Conservation (phyloP, 352 stramenopile genomes). For the Nothophytophthora sp. region DNA sequence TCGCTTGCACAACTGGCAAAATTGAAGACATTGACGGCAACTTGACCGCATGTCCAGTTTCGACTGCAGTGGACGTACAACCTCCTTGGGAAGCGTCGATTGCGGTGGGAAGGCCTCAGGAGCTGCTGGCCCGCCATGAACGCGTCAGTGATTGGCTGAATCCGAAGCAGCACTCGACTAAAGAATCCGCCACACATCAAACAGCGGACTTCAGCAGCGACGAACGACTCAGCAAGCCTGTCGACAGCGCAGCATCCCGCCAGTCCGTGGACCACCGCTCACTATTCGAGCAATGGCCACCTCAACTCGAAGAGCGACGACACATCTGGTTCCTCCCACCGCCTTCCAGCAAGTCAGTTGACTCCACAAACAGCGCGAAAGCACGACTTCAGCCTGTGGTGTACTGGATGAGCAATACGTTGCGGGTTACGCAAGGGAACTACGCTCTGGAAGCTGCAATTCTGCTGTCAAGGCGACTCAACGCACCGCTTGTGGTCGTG, state of each 20-base stretch:
- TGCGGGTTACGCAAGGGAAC: conserved; percentile 65
- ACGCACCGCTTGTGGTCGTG: conserved; percentile 47
- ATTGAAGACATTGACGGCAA: conserved; percentile 4
- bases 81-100: conserved; percentile 11
- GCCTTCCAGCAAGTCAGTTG: conserved; percentile 5
- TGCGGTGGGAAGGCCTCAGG: conserved; percentile 16
- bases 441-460: conserved; percentile 57
- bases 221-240: neutral
- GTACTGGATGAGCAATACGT: conserved; percentile 72
- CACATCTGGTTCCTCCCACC: conserved; percentile 37
- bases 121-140: conserved; percentile 24
- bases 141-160: conserved; percentile 26
- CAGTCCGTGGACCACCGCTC: conserved; percentile 9
- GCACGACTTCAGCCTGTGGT: conserved; percentile 34
- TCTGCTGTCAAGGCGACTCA: conserved; percentile 39
- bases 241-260: neutral
- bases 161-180: neutral
- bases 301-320: conserved; percentile 44
- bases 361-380: neutral
- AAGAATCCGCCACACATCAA: no score
- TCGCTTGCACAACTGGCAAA: neutral
- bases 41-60: conserved; percentile 4
- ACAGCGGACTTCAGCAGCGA: no score
- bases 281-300: conserved; percentile 50
- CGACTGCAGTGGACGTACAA: neutral